Base-by-base conservation (phyloP, 176 grass and related monocot genomes). In the Miscanthus lutarioriparius region DNA sequence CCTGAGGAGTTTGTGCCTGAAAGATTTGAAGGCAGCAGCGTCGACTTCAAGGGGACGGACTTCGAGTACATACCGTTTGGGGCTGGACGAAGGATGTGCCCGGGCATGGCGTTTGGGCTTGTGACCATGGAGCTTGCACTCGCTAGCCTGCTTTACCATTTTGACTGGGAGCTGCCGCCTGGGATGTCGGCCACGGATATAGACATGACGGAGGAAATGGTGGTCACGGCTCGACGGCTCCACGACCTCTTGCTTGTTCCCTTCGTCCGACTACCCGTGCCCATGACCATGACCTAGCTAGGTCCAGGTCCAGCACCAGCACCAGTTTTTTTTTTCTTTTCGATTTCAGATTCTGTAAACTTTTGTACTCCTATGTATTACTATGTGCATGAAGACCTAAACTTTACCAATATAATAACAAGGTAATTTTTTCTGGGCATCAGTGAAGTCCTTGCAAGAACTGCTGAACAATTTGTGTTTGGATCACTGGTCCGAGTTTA, bases 61-160 rank as follows among this genome's bases (percentile, higher is more conserved):
- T 85, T 89, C 7, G 45, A 85, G 27, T 85, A 30, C 70, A 10
- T 65, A 0, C 77, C 87, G 47, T 89, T 89, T 0, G 87, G 87
- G 5, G 70, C 82, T 0, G 87, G 87, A 1, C 77, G 87, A 7
- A 56, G 87, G 77, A 85, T 89, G 44, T 89, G 87, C 77, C 82
- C 82, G 0, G 87, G 82, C 0, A 89, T 86, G 76, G 44, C 35
- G 10, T 89, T 89, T 22, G 82, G 58, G 4, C 82, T 86, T 0
- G 70, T 67, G 1, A 63, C 22, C 65, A 0, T 86, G 7, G 78
- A 90, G 62, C 85, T 87, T 20, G 77, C 54, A 0, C 78, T 90
- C 0, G 83, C 88, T 0, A 8, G 56, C 0, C 78, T 90, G 0
- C 32, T 82, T 0, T 87, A 82, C 62, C 85, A 87, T 58, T 87